Evolutionary conservation across 2,329 filamentous ascomycete genomes (phyloP), one percentile per base, ranked within the genome.

Genomic region (Calonectria ilicicola): DNA sequence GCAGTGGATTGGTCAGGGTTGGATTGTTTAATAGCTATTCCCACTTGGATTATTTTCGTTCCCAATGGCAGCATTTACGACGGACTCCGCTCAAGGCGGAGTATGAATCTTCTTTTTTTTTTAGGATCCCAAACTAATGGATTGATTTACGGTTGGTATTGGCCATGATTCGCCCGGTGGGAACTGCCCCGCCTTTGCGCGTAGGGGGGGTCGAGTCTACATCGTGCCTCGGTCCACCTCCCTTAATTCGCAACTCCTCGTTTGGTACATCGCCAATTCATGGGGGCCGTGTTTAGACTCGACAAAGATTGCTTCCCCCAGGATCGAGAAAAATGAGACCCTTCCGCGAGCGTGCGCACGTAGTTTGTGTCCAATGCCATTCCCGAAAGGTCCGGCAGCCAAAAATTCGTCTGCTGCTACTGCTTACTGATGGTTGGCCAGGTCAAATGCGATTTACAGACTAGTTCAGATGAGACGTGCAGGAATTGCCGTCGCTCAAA

Each of bases 381-480:
- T 29, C 63, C 35, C 44, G 51, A 42, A 70, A 70, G 38, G 69
- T 70, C 14, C 14, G 63, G 27, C 19, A 8, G 19, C 32, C 32
- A 35, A 12, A 32, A 5, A 35, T 12, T 35, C 10, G 8, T 12
- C 10, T 12, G 32, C 32, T 35, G 32, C 32, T 35, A 14, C 32
- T 35, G 32, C 10, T 35, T 35, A 35, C 15, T 38, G 21, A 67
- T 46, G 9, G 46, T 27, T 27, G 9, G 32, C 17, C 5, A 71
- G 69, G 69, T 71, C n/a, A 71, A 71, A 27, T 71, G 69, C 27
- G 69, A 71, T 44, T 51, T 71, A 42, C 64, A 71, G 42, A 65
- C 67, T 17, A 68, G 53, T 8, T 56, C 64, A 5, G 46, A 63
- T 26, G 44, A 56, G 27, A 49, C 27, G 3, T 68, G 69, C 17